Base-by-base conservation (phyloP, 1,139 yeast species). In the Yarrowia galli region DNA sequence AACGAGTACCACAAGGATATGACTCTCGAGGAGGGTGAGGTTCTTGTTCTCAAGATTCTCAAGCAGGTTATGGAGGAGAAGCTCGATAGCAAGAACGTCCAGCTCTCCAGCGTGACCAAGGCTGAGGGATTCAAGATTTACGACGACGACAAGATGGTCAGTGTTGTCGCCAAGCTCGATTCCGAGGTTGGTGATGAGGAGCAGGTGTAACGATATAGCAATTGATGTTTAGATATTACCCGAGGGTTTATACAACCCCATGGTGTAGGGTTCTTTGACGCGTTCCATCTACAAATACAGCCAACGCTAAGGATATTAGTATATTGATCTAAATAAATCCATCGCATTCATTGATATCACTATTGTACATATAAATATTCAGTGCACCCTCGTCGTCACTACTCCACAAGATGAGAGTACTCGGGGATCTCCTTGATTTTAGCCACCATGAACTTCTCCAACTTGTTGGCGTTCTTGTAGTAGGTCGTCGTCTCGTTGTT, bases 31-130 rank as follows among this genome's bases (percentile, higher is more conserved):
- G 99, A 96, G 77, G 99, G 98, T 10, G 99, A 96, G 81, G 80
- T 91, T 64, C 83, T 96, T 76, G 89, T 95, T 15, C 85, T 96
- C 76, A 93, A 93, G 82, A 91, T 91, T 69, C 85, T 96, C 75
- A 93, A 93, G 79, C 99, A 96, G 80, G 99, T 96, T 65, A 96
- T 96, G 99, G 99, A 96, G 81, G 99, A 96, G 80, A 95, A 95
- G 80, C 84, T 96, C 75, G 98, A 96, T 79, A 90, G 96, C 70
- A 91, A 90, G 74, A 96, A 96, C 78, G 97, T 97, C 46, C 99
- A 96, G 81, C 85, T 96, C 75, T 96, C 99, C 66, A 86, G 95
- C 74, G 97, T 96, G 65, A 95, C 99, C 43, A 84, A 85, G 73
- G 96, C 88, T 43, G 85, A 85, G 49, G 99, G 99, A 0, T 96